A percentile compares a stretch with the other conserved stretches of the same genome.
Evolutionary conservation across 1,284 basidiomycete genomes (phyloP).

Genomic region (Coniophora puteana): DNA sequence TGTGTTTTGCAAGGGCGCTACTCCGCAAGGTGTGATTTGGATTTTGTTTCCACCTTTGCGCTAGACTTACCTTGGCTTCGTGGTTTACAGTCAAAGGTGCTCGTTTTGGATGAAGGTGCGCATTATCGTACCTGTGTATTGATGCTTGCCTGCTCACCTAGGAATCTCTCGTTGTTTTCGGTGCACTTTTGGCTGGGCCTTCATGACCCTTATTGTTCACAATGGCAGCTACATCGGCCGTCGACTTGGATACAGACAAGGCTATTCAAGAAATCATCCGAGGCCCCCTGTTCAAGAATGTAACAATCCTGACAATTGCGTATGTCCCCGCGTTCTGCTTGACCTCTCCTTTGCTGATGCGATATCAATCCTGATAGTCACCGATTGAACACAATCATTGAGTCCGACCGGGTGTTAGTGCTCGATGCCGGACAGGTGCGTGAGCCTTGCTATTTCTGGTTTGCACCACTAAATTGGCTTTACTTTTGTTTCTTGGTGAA

Average conservation of each 20-base stretch:
- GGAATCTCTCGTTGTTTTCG: too few species aligned
- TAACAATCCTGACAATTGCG: conserved; percentile 86
- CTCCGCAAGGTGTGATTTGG: conserved; percentile 51
- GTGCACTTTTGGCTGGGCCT: too few species aligned
- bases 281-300: conserved; percentile 61
- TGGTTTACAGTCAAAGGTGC: conserved; percentile 62
- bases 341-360: not conserved
- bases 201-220: not conserved
- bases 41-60: not conserved
- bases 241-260: conserved; percentile 88
- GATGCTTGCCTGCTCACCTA: not conserved
- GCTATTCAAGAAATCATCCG: conserved; percentile 82
- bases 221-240: conserved; percentile 66
- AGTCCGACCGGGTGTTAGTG: conserved; percentile 82
- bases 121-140: not conserved
- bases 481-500: not conserved
- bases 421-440: conserved; percentile 72
- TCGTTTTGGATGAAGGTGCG: conserved; percentile 87
- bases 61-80: conserved; percentile 4
- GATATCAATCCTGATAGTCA: conserved; percentile 46
- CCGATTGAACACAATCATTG: conserved; percentile 88
- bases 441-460: conserved; percentile 2
- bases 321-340: conserved; percentile 29
- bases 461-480: too few species aligned
- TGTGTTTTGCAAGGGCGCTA: conserved; percentile 81